These are phyloP conservation scores for Sechiopsis laciniata DNA, from an alignment of 306 rosid species.

Conservation along the genomic window DNA sequence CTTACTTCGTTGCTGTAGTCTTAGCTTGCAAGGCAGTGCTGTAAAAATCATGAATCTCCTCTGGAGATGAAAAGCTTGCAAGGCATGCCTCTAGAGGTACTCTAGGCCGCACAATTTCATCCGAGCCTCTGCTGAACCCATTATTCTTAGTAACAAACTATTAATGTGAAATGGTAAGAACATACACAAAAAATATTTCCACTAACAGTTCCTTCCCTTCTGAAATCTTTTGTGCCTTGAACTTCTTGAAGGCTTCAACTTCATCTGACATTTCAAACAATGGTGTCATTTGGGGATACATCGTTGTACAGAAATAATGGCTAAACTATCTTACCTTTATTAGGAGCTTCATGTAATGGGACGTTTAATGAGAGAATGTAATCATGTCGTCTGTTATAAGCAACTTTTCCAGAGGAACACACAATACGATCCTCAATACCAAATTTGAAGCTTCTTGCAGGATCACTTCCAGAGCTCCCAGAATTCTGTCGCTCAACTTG, in stretches of 20 bases:
- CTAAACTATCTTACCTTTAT: slow-evolving; percentile 50
- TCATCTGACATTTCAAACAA: slow-evolving; percentile 59
- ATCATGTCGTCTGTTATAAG: slow-evolving; percentile 78
- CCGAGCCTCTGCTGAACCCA: slow-evolving; percentile 42
- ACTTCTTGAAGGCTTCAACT: slow-evolving; percentile 59
- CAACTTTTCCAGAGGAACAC: slow-evolving; percentile 95
- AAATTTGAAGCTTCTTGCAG: slow-evolving; percentile 83
- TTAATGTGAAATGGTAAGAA: slow-evolving; percentile 13
- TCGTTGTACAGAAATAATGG: slow-evolving; percentile 19
- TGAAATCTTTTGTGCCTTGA: slow-evolving; percentile 60
- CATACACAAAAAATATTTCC: slow-evolving; percentile 17
- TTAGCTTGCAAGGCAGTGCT: slow-evolving; percentile 78
- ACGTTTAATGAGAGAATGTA: slow-evolving; percentile 86
- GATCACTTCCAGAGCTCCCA: slow-evolving; percentile 62
- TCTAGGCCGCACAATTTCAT: slow-evolving; percentile 92
- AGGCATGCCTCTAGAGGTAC: slow-evolving; percentile 94
- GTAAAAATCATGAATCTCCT: slow-evolving; percentile 91
- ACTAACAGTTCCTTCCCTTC: slow-evolving; percentile 95
- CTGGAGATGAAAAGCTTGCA: slow-evolving; percentile 72
- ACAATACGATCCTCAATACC: slow-evolving; percentile 88
- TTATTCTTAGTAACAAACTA: slow-evolving; percentile 32
- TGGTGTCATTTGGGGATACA: slow-evolving; percentile 20
- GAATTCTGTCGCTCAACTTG: slow-evolving; percentile 76
- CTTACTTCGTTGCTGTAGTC: slow-evolving; percentile 89
- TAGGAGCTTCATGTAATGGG: slow-evolving; percentile 77